These are phyloP conservation scores for Phytomonas sp. DNA, from an alignment of 208 protist genomes.

Conservation along the genomic window DNA sequence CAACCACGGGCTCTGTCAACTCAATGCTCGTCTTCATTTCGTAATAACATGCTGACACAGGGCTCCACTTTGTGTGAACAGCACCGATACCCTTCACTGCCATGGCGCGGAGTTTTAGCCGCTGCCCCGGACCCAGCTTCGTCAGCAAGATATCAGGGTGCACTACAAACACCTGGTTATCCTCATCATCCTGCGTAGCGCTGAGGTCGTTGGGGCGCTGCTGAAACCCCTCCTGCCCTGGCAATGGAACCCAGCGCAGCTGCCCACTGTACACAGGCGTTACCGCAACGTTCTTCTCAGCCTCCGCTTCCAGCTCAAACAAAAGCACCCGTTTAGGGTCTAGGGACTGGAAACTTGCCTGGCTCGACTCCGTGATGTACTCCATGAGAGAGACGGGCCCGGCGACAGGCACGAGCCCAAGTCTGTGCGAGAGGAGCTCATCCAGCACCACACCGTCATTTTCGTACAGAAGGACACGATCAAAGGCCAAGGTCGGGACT, in stretches of 20 bases:
- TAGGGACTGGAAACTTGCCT: conserved; percentile 42
- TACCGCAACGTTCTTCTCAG: conserved; percentile 40
- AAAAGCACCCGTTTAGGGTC: conserved; percentile 69
- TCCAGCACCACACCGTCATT: conserved; percentile 98
- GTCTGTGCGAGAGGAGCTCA: conserved; percentile 94
- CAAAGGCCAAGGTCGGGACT: conserved; percentile 97
- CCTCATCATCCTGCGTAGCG: background rate
- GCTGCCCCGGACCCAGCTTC: conserved; percentile 95
- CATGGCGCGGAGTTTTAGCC: conserved; percentile 88
- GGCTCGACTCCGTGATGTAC: conserved; percentile 59
- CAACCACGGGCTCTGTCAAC: conserved; percentile 59
- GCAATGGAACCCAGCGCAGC: conserved; percentile 91
- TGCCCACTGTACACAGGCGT: conserved; percentile 87
- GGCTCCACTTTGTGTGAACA: conserved; percentile 98
- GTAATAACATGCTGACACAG: conserved; percentile 96
- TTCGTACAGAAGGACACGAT: conserved; percentile 94
- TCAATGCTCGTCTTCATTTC: conserved; percentile 92
- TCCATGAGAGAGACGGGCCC: conserved; percentile 91
- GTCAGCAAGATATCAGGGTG: conserved; percentile 96
- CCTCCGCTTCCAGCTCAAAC: conserved; percentile 77
- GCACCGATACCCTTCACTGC: conserved; percentile 95
- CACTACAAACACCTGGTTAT: conserved; percentile 78
- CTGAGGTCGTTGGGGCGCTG: background rate
- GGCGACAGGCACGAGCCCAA: conserved; percentile 96
- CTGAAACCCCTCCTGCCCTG: conserved; percentile 50